Evolutionary conservation across 2,329 filamentous ascomycete species (phyloP).

Genomic region (Lachnellula cervina): DNA sequence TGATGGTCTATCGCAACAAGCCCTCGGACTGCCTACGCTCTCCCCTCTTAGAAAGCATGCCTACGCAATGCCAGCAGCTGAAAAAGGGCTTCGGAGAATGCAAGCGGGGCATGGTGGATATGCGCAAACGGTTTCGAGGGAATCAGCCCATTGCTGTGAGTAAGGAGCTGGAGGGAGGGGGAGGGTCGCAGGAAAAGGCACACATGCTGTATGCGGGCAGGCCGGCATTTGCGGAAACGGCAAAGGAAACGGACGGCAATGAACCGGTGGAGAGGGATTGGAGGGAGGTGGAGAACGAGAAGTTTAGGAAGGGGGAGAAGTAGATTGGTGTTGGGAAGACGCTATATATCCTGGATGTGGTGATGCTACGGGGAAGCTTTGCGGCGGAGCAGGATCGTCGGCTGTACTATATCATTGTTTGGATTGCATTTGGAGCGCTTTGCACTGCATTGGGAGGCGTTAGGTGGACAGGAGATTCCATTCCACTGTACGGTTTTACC

Average conservation of each 20-base stretch:
- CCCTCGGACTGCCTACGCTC: conserved; percentile 83
- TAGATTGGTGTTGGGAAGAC: neutral
- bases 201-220: conserved; percentile 77
- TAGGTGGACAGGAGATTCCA: neutral
- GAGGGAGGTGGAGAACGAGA: conserved; percentile 61
- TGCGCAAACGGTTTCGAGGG: conserved; percentile 96
- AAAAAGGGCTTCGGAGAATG: conserved; percentile 92
- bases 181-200: conserved; percentile 39
- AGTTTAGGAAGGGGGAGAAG: conserved; percentile 39
- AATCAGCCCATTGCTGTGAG: conserved; percentile 74
- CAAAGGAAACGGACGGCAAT: conserved; percentile 62
- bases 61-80: conserved; percentile 84
- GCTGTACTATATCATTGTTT: neutral
- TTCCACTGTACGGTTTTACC: neutral
- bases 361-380: neutral
- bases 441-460: neutral
- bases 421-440: neutral
- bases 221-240: conserved; percentile 60
- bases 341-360: neutral
- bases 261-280: conserved; percentile 58
- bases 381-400: neutral
- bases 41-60: conserved; percentile 76
- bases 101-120: conserved; percentile 94
- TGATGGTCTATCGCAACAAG: conserved; percentile 84
- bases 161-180: conserved; percentile 51